Base-by-base conservation (phyloP, 805 yeast species). In the Gaillardinia entomophila region DNA sequence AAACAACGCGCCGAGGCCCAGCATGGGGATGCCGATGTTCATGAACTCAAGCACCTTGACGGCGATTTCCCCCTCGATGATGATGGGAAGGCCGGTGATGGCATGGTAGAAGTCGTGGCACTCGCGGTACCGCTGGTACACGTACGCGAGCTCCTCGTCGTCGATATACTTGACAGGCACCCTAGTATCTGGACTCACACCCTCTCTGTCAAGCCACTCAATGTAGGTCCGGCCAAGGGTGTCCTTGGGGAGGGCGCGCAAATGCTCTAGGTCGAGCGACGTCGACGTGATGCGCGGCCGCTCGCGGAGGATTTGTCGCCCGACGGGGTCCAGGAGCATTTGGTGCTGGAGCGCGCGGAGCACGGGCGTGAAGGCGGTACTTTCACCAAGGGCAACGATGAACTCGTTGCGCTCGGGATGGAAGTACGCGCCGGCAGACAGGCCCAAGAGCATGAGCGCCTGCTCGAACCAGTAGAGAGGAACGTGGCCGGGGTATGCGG, bases 61-160 rank as follows among this genome's bases (percentile, higher is more conserved):
- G 0, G 96, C 87, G 33, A 92, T 81, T 53, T 92, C 98, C n/a
- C 98, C 98, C 51, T 92, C 97, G 42, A 92, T 75, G 27, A 84
- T 80, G 29, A 89, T 84, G 0, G 97, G 97, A 31, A 86, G 68
- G 12, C 94, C 90, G 0, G 94, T 82, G 18, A 92, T 69, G 1
- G 97, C 85, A 53, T 92, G 98, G 53, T 88, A 90, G 50, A 92
- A 92, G 52, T 92, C 98, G 51, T 92, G 98, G 52, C 96, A 89
- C 54, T 92, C 97, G 33, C 98, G 74, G 54, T 90, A 92, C 46
- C 98, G 66, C 55, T 87, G 94, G 66, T 79, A 87, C n/a, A 90
- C 82, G 51, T 82, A 92, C 1, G 96, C 96, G 43, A 86, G 73
- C 48, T 87, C 94, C 27, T 85, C 89, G 51, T 92, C 88, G 41